phyloP scores from a whole-genome alignment of 2,329 filamentous ascomycete species.

The Celoporthe dispersa region DNA sequence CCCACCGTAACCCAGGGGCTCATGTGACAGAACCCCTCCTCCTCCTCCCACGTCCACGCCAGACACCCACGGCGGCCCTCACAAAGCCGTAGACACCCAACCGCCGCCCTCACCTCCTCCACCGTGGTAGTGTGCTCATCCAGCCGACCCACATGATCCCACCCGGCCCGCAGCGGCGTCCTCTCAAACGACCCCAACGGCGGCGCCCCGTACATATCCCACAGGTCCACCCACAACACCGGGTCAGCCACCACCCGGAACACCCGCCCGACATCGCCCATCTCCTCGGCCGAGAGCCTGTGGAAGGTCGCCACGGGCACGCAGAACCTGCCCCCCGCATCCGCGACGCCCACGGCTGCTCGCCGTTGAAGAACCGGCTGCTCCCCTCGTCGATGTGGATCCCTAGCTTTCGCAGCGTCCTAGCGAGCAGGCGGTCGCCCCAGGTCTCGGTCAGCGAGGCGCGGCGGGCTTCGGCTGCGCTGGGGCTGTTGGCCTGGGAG shows the following conservation, averaged over 20 bases:
- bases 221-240: conserved; percentile 55
- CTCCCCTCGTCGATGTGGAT: conserved; percentile 60
- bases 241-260: conserved; percentile 45
- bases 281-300: conserved; percentile 49
- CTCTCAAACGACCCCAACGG: conserved; percentile 43
- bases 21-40: conserved; percentile 45
- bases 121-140: conserved; percentile 49
- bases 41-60: conserved; percentile 55
- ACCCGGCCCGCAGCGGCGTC: conserved; percentile 43
- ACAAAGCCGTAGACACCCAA: conserved; percentile 51
- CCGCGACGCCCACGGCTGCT: conserved; percentile 52
- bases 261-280: conserved; percentile 48
- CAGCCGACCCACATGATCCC: conserved; percentile 54
- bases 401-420: conserved; percentile 55
- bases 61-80: conserved; percentile 43
- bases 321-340: conserved; percentile 55
- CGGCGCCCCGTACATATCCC: conserved; percentile 50
- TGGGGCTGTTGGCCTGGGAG: conserved; percentile 40
- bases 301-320: conserved; percentile 60
- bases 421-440: conserved; percentile 60
- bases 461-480: conserved; percentile 49
- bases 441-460: conserved; percentile 55
- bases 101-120: conserved; percentile 42
- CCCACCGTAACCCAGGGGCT: conserved; percentile 58
- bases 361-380: conserved; percentile 60